Conservation (phyloP, 371 early-diverging fungal genomes). For the Mortierella sp. region DNA sequence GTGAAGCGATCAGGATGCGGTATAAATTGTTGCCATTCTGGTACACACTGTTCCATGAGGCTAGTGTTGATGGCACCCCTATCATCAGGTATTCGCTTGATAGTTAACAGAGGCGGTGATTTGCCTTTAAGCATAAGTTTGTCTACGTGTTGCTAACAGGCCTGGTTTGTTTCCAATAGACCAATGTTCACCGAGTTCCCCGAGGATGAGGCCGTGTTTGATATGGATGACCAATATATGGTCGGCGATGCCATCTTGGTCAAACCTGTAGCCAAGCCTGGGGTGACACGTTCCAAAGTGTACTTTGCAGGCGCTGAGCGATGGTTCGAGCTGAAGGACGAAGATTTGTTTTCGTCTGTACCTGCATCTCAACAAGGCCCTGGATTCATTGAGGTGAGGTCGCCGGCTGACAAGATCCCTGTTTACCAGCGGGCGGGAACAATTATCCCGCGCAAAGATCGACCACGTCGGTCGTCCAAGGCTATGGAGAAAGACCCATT, state of each 20-base stretch:
- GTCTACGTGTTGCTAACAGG: neutral
- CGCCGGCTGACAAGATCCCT: constrained; percentile 82
- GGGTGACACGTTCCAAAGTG: constrained; percentile 63
- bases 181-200: constrained; percentile 88
- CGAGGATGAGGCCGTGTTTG: constrained; percentile 74
- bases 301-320: constrained; percentile 73
- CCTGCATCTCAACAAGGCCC: constrained; percentile 49
- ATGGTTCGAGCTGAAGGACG: constrained; percentile 57
- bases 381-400: constrained; percentile 64
- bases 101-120: neutral
- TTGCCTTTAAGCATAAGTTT: neutral
- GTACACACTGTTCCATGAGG: constrained; percentile 85
- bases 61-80: constrained; percentile 72
- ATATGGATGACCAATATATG: constrained; percentile 86
- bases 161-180: constrained; percentile 48
- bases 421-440: constrained; percentile 89
- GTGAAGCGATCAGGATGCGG: constrained; percentile 76
- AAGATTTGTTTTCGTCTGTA: constrained; percentile 72
- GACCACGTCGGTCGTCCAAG: constrained; percentile 85
- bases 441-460: constrained; percentile 88
- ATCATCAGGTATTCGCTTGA: constrained; percentile 66
- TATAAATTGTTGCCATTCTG: constrained; percentile 84
- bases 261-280: constrained; percentile 76
- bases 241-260: constrained; percentile 81
- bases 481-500: constrained; percentile 90